Evolutionary conservation across 768 basidiomycete species (phyloP).

Genomic region (Psilocybe cyanescens): DNA sequence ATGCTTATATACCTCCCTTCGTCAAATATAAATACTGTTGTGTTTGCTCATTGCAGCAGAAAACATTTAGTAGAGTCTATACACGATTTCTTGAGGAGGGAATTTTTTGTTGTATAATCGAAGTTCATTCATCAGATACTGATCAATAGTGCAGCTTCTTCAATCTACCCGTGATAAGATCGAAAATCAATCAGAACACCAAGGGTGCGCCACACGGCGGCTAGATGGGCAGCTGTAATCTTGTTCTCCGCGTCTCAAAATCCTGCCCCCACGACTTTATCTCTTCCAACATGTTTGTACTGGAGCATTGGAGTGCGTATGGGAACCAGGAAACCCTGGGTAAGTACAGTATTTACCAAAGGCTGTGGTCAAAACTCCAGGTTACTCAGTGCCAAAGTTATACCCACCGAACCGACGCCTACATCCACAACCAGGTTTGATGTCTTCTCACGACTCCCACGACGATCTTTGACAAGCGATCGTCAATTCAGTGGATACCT

Average conservation of each 20-base stretch:
- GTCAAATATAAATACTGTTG: no score
- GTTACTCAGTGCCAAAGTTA: conserved; percentile 1
- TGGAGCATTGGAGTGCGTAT: no score
- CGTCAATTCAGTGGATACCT: neutral
- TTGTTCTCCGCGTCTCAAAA: no score
- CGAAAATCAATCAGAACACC: neutral
- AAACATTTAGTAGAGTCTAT: no score
- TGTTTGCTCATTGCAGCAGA: no score
- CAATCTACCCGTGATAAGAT: neutral
- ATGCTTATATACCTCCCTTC: no score
- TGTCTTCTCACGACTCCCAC: neutral
- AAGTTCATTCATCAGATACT: no score
- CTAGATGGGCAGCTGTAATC: neutral
- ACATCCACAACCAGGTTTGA: neutral
- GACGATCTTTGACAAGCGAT: neutral
- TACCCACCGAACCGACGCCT: conserved; percentile 2
- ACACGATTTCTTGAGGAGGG: no score
- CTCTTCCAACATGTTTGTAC: no score
- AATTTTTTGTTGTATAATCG: no score
- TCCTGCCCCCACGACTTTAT: no score
- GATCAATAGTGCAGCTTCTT: no score
- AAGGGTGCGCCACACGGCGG: neutral
- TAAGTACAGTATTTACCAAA: neutral
- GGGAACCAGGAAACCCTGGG: neutral
- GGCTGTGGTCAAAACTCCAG: neutral